Conservation (phyloP, 345 rosid species). For the Eucalyptus coolabah region DNA sequence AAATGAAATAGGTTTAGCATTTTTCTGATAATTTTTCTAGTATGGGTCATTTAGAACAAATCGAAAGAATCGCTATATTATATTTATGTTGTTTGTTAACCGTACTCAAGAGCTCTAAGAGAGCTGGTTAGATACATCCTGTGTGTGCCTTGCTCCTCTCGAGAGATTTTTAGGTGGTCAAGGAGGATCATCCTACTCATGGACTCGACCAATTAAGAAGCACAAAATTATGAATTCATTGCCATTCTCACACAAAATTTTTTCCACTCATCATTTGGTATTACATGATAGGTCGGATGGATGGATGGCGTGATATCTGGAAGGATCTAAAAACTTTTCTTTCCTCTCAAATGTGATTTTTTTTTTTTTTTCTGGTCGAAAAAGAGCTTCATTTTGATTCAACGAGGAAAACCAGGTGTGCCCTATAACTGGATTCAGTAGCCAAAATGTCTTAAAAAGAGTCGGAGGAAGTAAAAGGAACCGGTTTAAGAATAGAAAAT, state of each 20-base stretch:
- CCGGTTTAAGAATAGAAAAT: background rate
- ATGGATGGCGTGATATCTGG: background rate
- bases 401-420: background rate
- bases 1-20: background rate
- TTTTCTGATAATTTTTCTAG: too few species aligned
- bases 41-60: background rate
- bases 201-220: background rate
- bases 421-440: background rate
- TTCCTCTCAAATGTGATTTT: background rate
- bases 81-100: background rate
- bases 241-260: background rate
- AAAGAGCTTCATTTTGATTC: background rate
- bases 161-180: background rate
- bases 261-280: background rate
- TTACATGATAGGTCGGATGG: background rate
- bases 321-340: background rate
- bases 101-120: background rate
- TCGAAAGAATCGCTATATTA: background rate
- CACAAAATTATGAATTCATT: background rate
- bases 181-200: background rate
- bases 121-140: background rate
- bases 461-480: background rate
- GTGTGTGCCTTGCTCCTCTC: background rate
- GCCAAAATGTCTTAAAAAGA: background rate
- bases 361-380: background rate